Conservation (phyloP, 495 filamentous ascomycete genomes). For the Margaritispora aquatica region DNA sequence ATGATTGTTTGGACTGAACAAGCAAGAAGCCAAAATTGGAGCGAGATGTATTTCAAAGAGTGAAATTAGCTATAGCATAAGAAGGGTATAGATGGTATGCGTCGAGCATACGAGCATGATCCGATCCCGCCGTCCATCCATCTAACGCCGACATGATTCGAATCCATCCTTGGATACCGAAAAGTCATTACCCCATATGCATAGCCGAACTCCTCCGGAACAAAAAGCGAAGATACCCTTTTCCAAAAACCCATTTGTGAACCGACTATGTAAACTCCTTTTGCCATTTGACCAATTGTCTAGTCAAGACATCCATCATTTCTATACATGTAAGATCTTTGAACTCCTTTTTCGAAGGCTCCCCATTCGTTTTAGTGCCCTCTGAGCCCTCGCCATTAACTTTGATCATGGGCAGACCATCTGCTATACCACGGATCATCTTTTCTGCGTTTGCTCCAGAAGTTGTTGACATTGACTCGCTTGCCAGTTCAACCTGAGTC, state of each 20-base stretch:
- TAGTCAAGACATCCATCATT: conserved; percentile 78
- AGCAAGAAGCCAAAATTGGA: neutral
- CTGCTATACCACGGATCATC: conserved; percentile 15
- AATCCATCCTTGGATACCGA: neutral
- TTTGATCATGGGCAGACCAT: conserved; percentile 27
- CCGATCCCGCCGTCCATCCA: neutral
- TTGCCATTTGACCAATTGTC: conserved; percentile 74
- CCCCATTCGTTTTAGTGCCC: neutral
- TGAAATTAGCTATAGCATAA: neutral
- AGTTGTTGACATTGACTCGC: conserved; percentile 28
- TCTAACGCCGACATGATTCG: neutral
- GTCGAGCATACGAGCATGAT: neutral
- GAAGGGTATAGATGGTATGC: neutral
- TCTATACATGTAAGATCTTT: conserved; percentile 63
- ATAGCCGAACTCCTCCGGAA: neutral
- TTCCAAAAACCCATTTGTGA: neutral
- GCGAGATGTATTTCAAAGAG: neutral
- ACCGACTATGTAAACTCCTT: conserved; percentile 37
- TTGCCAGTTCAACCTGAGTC: conserved; percentile 85
- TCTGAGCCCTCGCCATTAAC: conserved; percentile 25
- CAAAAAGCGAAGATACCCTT: neutral
- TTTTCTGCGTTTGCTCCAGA: conserved; percentile 11
- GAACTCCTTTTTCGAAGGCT: conserved; percentile 40
- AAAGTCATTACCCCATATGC: neutral
- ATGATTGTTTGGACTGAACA: neutral